Conservation (phyloP, 805 yeast genomes). For the Saturnispora halmiae region DNA sequence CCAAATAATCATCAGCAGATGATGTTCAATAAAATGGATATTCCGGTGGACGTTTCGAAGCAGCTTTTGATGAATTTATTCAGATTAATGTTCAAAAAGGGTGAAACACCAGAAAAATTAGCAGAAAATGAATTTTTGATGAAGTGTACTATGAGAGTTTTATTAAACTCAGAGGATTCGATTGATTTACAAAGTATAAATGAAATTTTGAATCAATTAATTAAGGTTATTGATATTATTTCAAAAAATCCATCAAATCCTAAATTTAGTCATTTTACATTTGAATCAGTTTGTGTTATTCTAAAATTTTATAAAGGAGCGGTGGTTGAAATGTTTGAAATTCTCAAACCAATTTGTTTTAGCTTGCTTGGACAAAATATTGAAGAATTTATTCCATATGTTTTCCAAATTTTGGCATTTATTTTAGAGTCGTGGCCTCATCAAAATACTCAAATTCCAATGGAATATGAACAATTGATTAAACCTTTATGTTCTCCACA, state of each 20-base stretch:
- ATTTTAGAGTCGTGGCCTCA: conserved; percentile 54
- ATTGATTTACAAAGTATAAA: conserved; percentile 38
- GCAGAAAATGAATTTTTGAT: conserved; percentile 93
- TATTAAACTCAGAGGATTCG: conserved; percentile 62
- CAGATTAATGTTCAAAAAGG: conserved; percentile 49
- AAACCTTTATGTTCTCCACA: conserved; percentile 82
- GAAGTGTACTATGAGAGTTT: conserved; percentile 78
- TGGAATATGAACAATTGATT: conserved; percentile 52
- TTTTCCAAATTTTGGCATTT: conserved; percentile 81
- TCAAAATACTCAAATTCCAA: conserved; percentile 43
- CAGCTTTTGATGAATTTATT: conserved; percentile 60
- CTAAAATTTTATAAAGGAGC: conserved; percentile 40
- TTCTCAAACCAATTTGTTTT: conserved; percentile 60
- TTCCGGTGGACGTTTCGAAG: conserved; percentile 49
- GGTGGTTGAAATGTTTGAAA: conserved; percentile 35
- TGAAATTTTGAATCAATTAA: conserved; percentile 52
- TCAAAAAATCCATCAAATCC: conserved; percentile 94
- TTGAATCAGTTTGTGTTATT: conserved; percentile 78
- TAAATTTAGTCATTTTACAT: conserved; percentile 78
- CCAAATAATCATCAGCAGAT: conserved; percentile 42
- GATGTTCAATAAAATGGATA: conserved; percentile 65
- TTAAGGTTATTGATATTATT: conserved; percentile 60
- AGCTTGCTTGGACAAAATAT: conserved; percentile 70
- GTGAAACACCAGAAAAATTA: conserved; percentile 72
- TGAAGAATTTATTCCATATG: conserved; percentile 89